Conservation (phyloP, 305 asterid genomes). For the Fraxinus greggii region DNA sequence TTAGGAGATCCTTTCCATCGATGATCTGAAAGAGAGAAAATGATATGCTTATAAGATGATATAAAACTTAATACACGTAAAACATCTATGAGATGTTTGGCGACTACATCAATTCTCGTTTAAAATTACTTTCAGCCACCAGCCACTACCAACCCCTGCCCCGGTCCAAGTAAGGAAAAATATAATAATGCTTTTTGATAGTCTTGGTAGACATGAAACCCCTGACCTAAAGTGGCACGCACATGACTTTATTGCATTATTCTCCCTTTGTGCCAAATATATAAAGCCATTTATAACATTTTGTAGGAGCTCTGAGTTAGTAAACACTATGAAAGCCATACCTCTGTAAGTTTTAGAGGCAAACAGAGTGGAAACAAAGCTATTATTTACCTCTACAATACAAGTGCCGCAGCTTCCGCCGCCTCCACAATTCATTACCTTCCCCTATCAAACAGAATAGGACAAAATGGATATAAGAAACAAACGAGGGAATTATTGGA, state of each 20-base stretch:
- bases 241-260: background rate
- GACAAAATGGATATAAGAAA: background rate
- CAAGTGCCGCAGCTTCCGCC: constrained; percentile 95
- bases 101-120: background rate
- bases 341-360: background rate
- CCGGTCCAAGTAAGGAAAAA: background rate
- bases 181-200: background rate
- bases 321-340: background rate
- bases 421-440: constrained; percentile 94
- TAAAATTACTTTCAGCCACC: background rate
- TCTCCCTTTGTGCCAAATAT: background rate
- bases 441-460: constrained; percentile 47
- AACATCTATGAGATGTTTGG: background rate
- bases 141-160: background rate
- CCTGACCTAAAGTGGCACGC: background rate
- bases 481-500: background rate
- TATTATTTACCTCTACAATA: constrained; percentile 67
- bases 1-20: constrained; percentile 82
- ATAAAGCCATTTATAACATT: background rate
- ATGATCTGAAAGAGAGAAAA: constrained; percentile 51
- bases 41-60: constrained; percentile 6
- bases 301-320: background rate
- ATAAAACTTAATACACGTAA: background rate
- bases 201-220: background rate
- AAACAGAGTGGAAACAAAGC: background rate